Conservation (phyloP, 2,329 filamentous ascomycete genomes). For the Didymellaceae sp. region DNA sequence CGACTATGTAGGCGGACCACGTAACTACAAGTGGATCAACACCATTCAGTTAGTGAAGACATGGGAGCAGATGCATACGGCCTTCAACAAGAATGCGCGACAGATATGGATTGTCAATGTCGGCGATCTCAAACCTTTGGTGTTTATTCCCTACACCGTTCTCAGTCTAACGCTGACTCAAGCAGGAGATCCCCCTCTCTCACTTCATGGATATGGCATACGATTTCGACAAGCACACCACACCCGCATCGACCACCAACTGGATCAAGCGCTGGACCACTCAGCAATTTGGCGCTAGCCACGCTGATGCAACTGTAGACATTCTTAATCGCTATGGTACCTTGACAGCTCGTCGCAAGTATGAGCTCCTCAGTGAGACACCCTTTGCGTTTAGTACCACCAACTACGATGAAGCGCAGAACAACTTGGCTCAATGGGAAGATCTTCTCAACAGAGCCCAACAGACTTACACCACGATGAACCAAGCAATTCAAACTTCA, state of each 20-base stretch:
- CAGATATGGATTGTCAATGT: conserved; percentile 4
- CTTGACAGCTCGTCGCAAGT: not conserved
- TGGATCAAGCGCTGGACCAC: not conserved
- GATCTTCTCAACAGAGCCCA: not conserved
- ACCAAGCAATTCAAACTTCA: not conserved
- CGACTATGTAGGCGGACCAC: conserved; percentile 3
- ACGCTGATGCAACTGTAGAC: not conserved
- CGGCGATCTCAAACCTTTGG: not conserved
- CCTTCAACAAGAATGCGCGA: not conserved
- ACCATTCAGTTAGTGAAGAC: conserved; percentile 2
- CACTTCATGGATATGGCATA: not conserved
- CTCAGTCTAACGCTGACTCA: no score
- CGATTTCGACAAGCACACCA: not conserved
- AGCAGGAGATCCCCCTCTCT: not conserved
- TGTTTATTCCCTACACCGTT: not conserved
- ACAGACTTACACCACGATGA: not conserved
- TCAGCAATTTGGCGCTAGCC: not conserved
- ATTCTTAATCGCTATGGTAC: not conserved
- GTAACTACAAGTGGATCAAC: conserved; percentile 11
- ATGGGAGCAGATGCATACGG: not conserved
- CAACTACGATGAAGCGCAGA: not conserved
- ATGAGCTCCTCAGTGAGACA: not conserved
- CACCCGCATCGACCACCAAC: not conserved
- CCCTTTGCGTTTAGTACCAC: not conserved
- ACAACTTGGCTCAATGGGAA: not conserved